phyloP scores from a whole-genome alignment of 2,329 filamentous ascomycete species.

The Nemania bipapillata region DNA sequence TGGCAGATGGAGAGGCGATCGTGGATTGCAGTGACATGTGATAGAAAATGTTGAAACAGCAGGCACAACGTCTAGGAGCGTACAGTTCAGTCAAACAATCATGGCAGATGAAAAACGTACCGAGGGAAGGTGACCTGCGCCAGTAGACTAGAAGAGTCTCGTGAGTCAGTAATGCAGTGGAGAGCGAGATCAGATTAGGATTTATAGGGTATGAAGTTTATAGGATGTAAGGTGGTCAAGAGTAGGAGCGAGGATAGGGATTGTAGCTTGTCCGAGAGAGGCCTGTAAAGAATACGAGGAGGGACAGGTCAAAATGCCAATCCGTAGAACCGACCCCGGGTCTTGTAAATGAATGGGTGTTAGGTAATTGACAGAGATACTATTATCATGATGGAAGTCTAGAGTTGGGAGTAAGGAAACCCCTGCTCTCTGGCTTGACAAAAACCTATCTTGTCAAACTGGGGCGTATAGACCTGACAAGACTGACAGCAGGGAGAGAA shows the following conservation, averaged over 20 bases:
- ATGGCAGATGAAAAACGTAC: conserved; percentile 1
- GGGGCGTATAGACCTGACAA: not conserved
- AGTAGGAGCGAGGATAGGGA: not conserved
- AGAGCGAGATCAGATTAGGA: not conserved
- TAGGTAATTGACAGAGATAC: not conserved
- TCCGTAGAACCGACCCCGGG: not conserved
- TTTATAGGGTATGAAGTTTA: not conserved
- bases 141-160: not conserved
- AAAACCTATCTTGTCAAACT: too few relatives aligned
- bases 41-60: not conserved
- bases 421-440: too few relatives aligned
- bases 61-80: not conserved
- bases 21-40: not conserved
- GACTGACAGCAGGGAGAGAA: not conserved
- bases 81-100: not conserved
- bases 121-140: not conserved
- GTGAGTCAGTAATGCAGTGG: not conserved
- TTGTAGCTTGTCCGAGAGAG: not conserved
- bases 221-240: too few relatives aligned
- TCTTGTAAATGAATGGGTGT: not conserved
- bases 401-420: not conserved
- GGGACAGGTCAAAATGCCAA: not conserved
- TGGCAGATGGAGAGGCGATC: not conserved
- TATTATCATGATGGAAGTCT: not conserved
- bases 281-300: not conserved